Evolutionary conservation across 768 basidiomycete genomes (phyloP).

Genomic region (Suillus paluster): DNA sequence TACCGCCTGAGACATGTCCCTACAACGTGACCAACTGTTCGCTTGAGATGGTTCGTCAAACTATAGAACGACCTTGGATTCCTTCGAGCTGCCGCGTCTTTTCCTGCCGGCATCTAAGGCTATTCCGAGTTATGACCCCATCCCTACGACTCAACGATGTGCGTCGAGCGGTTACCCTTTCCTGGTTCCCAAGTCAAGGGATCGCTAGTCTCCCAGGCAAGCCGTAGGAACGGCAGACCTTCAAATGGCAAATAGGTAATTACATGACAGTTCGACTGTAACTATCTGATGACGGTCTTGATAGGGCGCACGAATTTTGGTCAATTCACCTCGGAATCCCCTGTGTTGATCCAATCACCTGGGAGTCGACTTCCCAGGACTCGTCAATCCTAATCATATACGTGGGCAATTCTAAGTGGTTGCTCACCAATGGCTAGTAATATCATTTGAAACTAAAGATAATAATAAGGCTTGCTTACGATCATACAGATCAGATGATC

Average conservation of each 20-base stretch:
- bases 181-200: neutral
- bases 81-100: neutral
- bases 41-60: neutral
- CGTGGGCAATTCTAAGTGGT: neutral
- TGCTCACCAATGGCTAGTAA: neutral
- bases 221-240: neutral
- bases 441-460: neutral
- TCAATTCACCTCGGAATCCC: neutral
- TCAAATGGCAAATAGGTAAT: neutral
- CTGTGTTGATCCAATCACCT: neutral
- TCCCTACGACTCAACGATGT: neutral
- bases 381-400: neutral
- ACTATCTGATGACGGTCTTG: neutral
- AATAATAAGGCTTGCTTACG: neutral
- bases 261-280: neutral
- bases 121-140: neutral
- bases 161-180: neutral
- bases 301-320: neutral
- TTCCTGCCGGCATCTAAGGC: neutral
- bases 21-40: neutral
- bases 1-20: neutral
- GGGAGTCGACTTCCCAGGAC: slow-evolving; percentile 1
- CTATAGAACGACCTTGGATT: neutral
- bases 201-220: no score
- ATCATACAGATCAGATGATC: neutral